Evolutionary conservation across 495 filamentous ascomycete species (phyloP).

Genomic region (Oleoguttula mirabilis): DNA sequence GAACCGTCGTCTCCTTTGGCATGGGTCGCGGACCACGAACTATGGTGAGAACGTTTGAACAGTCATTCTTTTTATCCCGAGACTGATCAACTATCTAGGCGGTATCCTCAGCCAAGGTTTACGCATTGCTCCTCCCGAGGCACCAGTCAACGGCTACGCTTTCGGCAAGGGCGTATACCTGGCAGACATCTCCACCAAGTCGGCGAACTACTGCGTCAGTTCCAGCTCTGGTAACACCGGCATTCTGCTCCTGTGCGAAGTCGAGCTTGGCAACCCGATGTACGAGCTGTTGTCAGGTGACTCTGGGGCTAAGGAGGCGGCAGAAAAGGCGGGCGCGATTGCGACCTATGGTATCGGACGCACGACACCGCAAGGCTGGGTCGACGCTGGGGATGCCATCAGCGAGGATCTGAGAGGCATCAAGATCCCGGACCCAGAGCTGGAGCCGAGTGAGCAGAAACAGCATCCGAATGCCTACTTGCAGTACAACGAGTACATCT

Average conservation of each 20-base stretch:
- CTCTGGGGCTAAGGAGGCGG: slow-evolving; percentile 50
- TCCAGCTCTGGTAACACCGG: slow-evolving; percentile 36
- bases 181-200: slow-evolving; percentile 69
- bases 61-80: no score
- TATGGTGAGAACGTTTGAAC: no score
- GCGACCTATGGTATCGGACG: slow-evolving; percentile 57
- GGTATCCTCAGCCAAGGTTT: slow-evolving; percentile 77
- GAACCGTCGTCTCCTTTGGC: slow-evolving; percentile 70
- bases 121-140: slow-evolving; percentile 75
- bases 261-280: slow-evolving; percentile 63
- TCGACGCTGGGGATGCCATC: slow-evolving; percentile 56
- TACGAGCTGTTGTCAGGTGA: slow-evolving; percentile 40
- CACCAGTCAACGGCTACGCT: slow-evolving; percentile 60
- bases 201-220: slow-evolving; percentile 61
- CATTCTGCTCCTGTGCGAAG: slow-evolving; percentile 63
- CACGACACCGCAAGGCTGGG: slow-evolving; percentile 55
- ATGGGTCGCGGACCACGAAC: slow-evolving; percentile 67
- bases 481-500: slow-evolving; percentile 62
- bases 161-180: slow-evolving; percentile 61
- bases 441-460: slow-evolving; percentile 28
- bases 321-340: slow-evolving; percentile 44
- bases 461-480: slow-evolving; percentile 29
- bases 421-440: no score
- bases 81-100: no score
- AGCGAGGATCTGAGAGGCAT: no score